These are phyloP conservation scores for Aspergillus oerlinghausenensis DNA, from an alignment of 2,329 filamentous ascomycete genomes.

Conservation along the genomic window DNA sequence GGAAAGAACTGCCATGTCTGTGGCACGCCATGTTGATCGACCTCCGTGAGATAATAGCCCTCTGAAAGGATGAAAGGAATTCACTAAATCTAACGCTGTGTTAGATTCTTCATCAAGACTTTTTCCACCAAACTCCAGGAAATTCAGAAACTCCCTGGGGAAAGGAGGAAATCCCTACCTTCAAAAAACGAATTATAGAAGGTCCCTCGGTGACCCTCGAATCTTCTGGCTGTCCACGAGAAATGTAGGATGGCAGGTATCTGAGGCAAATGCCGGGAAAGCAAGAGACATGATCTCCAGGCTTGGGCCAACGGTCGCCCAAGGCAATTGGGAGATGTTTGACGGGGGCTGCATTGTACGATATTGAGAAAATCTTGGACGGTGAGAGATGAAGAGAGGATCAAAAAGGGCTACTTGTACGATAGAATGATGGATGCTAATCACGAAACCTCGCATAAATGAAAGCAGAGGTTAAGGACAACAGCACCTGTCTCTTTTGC, in stretches of 20 bases:
- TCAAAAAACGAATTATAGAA: neutral
- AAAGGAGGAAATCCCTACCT: neutral
- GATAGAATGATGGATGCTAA: neutral
- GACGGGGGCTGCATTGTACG: neutral
- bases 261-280: neutral
- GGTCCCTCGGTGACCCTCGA: neutral
- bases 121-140: neutral
- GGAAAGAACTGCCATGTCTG: conserved; percentile 44
- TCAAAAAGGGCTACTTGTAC: neutral
- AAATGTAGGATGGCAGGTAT: neutral
- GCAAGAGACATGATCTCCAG: neutral
- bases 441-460: neutral
- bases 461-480: neutral
- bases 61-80: neutral
- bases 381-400: neutral
- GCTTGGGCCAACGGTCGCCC: neutral
- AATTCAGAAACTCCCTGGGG: neutral
- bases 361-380: neutral
- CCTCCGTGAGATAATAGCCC: neutral
- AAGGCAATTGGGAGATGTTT: neutral
- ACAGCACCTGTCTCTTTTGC: neutral
- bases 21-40: conserved; percentile 30
- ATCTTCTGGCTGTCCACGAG: neutral
- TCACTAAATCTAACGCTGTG: neutral
- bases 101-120: neutral